Evolutionary conservation across 495 filamentous ascomycete genomes (phyloP), one percentile per base, ranked within the genome.

Genomic region (Cryomyces antarcticus): DNA sequence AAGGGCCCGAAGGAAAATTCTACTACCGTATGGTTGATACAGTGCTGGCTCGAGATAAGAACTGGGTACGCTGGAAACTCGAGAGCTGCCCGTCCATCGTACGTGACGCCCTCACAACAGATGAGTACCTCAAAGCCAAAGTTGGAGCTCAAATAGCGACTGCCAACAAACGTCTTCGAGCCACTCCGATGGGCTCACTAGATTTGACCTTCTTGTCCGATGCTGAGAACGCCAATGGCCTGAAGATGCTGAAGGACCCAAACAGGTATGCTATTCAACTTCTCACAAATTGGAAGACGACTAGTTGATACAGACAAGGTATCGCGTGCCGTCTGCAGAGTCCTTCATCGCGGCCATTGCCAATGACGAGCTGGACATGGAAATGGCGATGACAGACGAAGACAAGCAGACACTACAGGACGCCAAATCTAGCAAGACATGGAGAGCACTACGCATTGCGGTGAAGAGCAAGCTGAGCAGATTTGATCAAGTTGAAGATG

Each of bases 11-110:
- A 44, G 92, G 92, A 10, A 80, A 78, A 43, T 89, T 92, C 58
- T 99, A 95, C 60, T 82, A 82, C 56, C 81, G 89, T 28, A 86
- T 93, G 73, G 82, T 99, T 31, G 88, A 95, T 52, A 94, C 86
- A 4, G 85, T 96, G 12, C 69, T 99, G 17, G 81, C 84, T 5
- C 70, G 89, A 45, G 89, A 99, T 60, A 94, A 93, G 59, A 93
- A 94, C 51, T 99, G 89, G 89, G 85, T 87, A 36, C 79, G 82
- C 39, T 99, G 89, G 89, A 99, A 99, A 60, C 74, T 84, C 6
- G 89, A 96, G 59, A 78, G 73, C 41, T 96, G 89, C 58, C 85
- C 82, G 29, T 68, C 75, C 17, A 94, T 99, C 54, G 77, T 87
- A 47, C 69, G 72, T 35, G 70, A 79, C 11, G 65, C 82, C 5